Evolutionary conservation across 139 green algal species (phyloP).

Genomic region (Chlorella sorokiniana): DNA sequence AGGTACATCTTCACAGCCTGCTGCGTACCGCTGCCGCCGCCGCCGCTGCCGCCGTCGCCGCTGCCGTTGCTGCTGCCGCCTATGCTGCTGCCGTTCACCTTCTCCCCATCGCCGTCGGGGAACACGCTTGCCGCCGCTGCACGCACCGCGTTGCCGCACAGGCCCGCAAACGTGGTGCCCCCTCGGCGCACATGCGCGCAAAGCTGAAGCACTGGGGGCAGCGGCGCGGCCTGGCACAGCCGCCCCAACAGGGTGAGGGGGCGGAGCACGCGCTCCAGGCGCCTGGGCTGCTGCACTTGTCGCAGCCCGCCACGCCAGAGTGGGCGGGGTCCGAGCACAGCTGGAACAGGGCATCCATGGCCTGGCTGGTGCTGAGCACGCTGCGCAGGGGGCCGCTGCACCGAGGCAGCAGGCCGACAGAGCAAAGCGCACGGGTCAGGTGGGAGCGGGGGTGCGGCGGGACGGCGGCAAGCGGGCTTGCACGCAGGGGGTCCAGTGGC

Average conservation of each 20-base stretch:
- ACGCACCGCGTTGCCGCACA: constrained; percentile 11
- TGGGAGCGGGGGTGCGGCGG: not conserved
- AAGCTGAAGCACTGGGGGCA: constrained; percentile 35
- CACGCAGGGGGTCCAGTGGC: too few species aligned
- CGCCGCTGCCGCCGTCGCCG: not conserved
- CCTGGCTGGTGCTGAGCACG: constrained; percentile 8
- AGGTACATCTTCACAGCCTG: constrained; percentile 33
- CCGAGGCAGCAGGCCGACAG: not conserved
- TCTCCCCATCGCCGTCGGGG: too few species aligned
- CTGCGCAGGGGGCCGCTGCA: constrained; percentile 12
- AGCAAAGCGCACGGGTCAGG: not conserved
- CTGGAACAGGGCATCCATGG: constrained; percentile 5
- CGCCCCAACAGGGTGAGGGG: constrained; percentile 17
- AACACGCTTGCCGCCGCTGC: not conserved
- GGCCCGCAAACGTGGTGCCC: constrained; percentile 19
- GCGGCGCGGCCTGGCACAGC: constrained; percentile 29
- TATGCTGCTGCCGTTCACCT: not conserved
- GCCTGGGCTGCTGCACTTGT: constrained; percentile 9
- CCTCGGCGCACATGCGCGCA: constrained; percentile 30
- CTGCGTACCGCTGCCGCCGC: not conserved
- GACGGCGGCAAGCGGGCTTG: not conserved
- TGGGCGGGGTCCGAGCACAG: not conserved
- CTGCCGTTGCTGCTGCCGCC: not conserved
- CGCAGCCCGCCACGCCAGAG: constrained; percentile 26
- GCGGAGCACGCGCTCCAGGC: constrained; percentile 17